Evolutionary conservation across 306 rosid genomes (phyloP), one percentile per base, ranked within the genome.

Genomic region (Castanopsis chinensis): DNA sequence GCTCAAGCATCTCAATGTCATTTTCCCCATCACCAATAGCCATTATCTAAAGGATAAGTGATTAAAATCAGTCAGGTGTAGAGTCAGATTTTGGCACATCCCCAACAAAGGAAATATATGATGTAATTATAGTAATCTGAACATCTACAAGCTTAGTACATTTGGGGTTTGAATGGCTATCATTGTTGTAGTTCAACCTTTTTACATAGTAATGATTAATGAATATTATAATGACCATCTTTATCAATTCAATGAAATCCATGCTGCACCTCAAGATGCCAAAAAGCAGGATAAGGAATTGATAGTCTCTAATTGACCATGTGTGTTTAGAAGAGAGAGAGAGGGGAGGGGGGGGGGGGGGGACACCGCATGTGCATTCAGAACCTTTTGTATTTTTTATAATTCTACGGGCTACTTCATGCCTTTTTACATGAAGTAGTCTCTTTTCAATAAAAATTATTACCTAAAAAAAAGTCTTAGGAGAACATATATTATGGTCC

Each of bases 11-110:
- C 86, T 95, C 99, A 5, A 90, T 30, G 70, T 95, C 99, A 85
- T 92, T 95, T 80, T 95, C 99, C 72, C 97, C 99, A 67, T 95
- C 98, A 69, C 99, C 99, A 80, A 95, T 90, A 71, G 98, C 99
- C 99, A 95, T 92, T 76, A 95, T 87, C 99, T 94, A 61, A 8
- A n/a, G 73, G 37, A 73, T 21, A 74, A 74, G 69, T 52, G 27
- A 69, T 53, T 71, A 43, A 33, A 77, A 18, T 18, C 18, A 8
- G 67, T 56, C 61, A 77, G 69, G 54, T 74, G 61, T 57, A 15
- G 60, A 57, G 61, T 57, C 30, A 61, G 56, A 69, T 18, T 56
- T 4, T 18, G 63, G 70, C 11, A 21, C 76, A 61, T 72, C 35
- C 60, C 57, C 37, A 56, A 45, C 25, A 49, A 12, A 41, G 72